Percentiles rank a stretch among this genome's conserved stretches.
phyloP scores from a whole-genome alignment of 2,329 filamentous ascomycete species.

The Aspergillus candidus region DNA sequence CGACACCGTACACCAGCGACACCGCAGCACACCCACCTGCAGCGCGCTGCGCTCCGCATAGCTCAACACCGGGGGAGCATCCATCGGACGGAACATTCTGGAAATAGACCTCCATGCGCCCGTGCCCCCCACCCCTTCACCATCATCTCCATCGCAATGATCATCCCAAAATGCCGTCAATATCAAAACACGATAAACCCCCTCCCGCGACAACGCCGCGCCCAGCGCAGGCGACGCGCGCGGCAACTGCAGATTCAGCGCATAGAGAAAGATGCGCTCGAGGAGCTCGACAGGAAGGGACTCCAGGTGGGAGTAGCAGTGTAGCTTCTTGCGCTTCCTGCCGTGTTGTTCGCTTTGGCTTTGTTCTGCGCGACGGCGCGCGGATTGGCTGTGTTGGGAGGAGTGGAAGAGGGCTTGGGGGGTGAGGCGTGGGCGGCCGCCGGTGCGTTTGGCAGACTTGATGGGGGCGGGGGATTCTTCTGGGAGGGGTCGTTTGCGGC shows the following conservation, averaged over 20 bases:
- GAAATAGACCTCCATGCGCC: constrained; percentile 16
- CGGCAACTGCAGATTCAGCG: constrained; percentile 42
- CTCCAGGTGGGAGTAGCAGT: constrained; percentile 34
- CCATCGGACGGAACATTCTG: constrained; percentile 30
- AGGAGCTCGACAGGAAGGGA: constrained; percentile 46
- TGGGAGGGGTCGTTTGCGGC: constrained; percentile 15
- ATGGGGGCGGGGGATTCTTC: constrained; percentile 7
- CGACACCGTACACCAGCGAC: constrained; percentile 35
- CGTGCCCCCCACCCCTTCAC: neutral
- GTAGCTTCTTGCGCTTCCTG: constrained; percentile 8
- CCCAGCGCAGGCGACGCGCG: constrained; percentile 38
- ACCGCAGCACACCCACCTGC: constrained; percentile 32
- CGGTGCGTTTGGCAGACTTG: neutral
- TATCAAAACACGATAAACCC: constrained; percentile 37
- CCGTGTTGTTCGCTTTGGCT: neutral
- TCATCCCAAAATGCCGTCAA: constrained; percentile 38
- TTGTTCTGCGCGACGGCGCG: constrained; percentile 8
- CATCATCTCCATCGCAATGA: neutral
- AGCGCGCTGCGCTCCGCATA: constrained; percentile 23
- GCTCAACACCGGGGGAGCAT: constrained; percentile 15
- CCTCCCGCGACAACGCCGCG: constrained; percentile 34
- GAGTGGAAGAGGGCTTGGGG: constrained; percentile 4
- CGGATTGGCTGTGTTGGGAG: constrained; percentile 8
- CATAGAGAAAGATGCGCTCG: constrained; percentile 48
- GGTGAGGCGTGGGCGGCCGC: constrained; percentile 13